These are phyloP conservation scores for Hirsutella minnesotensis DNA, from an alignment of 2,329 filamentous ascomycete species.

Conservation along the genomic window DNA sequence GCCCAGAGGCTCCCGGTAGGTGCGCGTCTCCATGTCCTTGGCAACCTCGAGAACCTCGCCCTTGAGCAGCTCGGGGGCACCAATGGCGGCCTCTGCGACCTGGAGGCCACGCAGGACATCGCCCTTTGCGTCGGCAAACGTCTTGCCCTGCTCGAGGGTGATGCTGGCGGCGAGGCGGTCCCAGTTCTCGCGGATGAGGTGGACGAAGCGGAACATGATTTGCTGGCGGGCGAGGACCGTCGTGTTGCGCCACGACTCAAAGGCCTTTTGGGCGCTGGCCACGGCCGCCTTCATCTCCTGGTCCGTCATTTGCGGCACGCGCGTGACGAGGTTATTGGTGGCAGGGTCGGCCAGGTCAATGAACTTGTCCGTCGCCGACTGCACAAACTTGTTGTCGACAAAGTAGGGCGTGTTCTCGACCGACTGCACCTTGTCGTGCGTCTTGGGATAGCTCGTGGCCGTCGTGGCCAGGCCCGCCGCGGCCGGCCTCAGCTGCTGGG, in stretches of 20 bases:
- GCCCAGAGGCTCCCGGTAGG: constrained; percentile 70
- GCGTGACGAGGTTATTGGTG: constrained; percentile 75
- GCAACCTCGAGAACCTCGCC: constrained; percentile 76
- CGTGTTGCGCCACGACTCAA: constrained; percentile 60
- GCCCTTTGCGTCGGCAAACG: constrained; percentile 69
- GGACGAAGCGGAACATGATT: constrained; percentile 80
- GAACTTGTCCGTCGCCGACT: constrained; percentile 56
- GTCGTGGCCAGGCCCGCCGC: constrained; percentile 41
- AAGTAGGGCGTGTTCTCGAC: constrained; percentile 70
- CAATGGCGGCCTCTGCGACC: constrained; percentile 74
- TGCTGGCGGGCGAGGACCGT: constrained; percentile 65
- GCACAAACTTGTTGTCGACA: constrained; percentile 65
- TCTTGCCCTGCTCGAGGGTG: constrained; percentile 82
- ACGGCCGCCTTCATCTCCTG: constrained; percentile 65
- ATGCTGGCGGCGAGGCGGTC: constrained; percentile 75
- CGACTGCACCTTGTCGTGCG: constrained; percentile 57
- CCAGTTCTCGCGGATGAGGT: constrained; percentile 73
- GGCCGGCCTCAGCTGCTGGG: constrained; percentile 37
- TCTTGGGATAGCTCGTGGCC: constrained; percentile 52
- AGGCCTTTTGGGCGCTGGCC: constrained; percentile 64
- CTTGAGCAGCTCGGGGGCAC: constrained; percentile 69
- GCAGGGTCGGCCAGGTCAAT: constrained; percentile 75
- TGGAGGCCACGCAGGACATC: constrained; percentile 75
- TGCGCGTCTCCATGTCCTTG: constrained; percentile 82
- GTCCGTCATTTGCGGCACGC: constrained; percentile 72